These are phyloP conservation scores for Musa itinerans DNA, from an alignment of 176 grass and related monocot species.

Conservation along the genomic window DNA sequence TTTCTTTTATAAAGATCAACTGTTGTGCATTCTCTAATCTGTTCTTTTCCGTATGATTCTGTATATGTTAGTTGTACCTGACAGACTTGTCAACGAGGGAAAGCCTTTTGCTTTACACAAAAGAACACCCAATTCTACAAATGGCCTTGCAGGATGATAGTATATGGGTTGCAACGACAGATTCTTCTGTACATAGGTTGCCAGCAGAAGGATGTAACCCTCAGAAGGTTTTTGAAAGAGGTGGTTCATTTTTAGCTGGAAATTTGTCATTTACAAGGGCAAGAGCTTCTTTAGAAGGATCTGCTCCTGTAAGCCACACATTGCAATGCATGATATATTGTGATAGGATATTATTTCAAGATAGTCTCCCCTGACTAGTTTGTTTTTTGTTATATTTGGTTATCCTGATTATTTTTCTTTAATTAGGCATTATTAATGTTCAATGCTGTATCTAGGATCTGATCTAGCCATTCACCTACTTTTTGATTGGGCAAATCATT, in stretches of 20 bases:
- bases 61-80: constrained; percentile 59
- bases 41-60: constrained; percentile 17
- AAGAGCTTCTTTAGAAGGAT: constrained; percentile 92
- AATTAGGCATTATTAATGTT: not conserved
- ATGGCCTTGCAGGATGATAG: constrained; percentile 88
- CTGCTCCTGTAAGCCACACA: constrained; percentile 68
- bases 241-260: constrained; percentile 90
- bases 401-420: not conserved
- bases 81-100: constrained; percentile 82
- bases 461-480: too few species aligned
- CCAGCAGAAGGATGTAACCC: constrained; percentile 59
- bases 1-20: not conserved
- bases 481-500: too few species aligned
- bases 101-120: constrained; percentile 82
- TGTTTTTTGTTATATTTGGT: too few species aligned
- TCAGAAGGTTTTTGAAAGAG: constrained; percentile 75
- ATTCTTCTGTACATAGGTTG: constrained; percentile 78
- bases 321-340: constrained; percentile 6
- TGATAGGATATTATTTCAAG: too few species aligned
- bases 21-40: constrained; percentile 7
- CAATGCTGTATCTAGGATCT: too few species aligned
- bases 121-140: constrained; percentile 65
- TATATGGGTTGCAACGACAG: constrained; percentile 83
- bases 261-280: constrained; percentile 96
- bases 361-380: too few species aligned